These are phyloP conservation scores for Acacia acuminata DNA, from an alignment of 306 rosid genomes.

Conservation along the genomic window DNA sequence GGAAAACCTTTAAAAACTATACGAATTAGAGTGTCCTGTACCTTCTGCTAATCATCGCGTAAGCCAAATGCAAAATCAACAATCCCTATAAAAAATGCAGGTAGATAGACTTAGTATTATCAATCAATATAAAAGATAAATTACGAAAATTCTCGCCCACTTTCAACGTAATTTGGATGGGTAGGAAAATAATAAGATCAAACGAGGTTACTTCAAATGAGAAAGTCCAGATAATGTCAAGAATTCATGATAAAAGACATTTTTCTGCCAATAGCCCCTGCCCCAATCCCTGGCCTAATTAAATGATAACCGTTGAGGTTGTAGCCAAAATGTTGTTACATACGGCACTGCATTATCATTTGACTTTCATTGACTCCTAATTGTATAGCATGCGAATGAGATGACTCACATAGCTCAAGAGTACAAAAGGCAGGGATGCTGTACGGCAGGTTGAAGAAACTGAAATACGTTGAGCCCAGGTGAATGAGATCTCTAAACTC, in stretches of 20 bases:
- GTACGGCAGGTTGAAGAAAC: conserved; percentile 23
- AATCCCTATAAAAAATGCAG: conserved; percentile 7
- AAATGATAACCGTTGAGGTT: conserved; percentile 14
- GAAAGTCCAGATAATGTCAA: not conserved
- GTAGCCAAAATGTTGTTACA: conserved; percentile 11
- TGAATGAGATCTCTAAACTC: not conserved
- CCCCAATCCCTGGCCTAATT: not conserved
- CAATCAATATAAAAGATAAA: not conserved
- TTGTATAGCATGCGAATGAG: conserved; percentile 28
- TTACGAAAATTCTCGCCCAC: not conserved
- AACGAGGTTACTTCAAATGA: not conserved
- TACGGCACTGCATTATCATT: conserved; percentile 5
- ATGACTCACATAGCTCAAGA: conserved; percentile 32
- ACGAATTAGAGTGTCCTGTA: not conserved
- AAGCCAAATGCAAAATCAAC: conserved; percentile 22
- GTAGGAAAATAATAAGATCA: not conserved
- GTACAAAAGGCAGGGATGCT: conserved; percentile 27
- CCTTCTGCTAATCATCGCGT: not conserved
- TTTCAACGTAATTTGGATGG: not conserved
- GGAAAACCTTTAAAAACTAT: not conserved
- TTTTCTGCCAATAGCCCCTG: conserved; percentile 1
- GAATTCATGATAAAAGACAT: conserved; percentile 11
- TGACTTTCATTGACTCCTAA: not conserved
- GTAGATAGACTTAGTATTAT: not conserved
- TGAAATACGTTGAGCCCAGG: not conserved